Base-by-base conservation (phyloP, 1,139 yeast species). In the Pichia sp. region DNA sequence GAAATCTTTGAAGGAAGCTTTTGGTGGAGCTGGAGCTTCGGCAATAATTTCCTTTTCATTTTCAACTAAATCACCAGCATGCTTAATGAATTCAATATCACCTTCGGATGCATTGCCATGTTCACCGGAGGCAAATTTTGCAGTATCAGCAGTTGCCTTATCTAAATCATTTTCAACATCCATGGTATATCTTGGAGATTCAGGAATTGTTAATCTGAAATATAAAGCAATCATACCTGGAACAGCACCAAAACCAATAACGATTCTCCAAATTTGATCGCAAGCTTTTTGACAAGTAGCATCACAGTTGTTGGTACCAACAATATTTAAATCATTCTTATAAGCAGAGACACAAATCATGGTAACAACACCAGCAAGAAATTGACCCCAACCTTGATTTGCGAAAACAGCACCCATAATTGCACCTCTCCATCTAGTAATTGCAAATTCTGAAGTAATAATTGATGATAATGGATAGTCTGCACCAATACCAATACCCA, bases 401-500 rank as follows among this genome's bases (percentile, higher is more conserved):
- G 96, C 90, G 66, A 86, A 86, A 46, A 86, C 95, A 37, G 95
- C 92, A 61, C 87, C 87, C 95, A 86, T 86, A 59, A 86, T 86
- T 52, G 95, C 95, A 73, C 96, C 96, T 81, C 96, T 84, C 94
- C 95, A 86, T 66, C 82, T 86, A 56, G 95, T 86, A 48, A 95
- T 84, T 31, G 95, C 78, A 61, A 86, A 86, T 69, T 86, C 96
- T 41, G 95, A 82, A 11, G 95, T 83, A 57, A 86, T 86, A 64
- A 86, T 83, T 36, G 97, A 92, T 39, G 97, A 89, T 68, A 92
- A 78, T 58, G 98, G 98, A 69, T 92, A 92, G 70, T 92, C 98
- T 74, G 97, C 98, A 72, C 98, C 98, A 60, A 92, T 94, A 80
- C 98, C 98, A 59, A 92, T 81, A 71, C 96, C 96, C 87, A 82